Evolutionary conservation across 2,329 filamentous ascomycete species (phyloP).

Genomic region (Talaromyces sp.): DNA sequence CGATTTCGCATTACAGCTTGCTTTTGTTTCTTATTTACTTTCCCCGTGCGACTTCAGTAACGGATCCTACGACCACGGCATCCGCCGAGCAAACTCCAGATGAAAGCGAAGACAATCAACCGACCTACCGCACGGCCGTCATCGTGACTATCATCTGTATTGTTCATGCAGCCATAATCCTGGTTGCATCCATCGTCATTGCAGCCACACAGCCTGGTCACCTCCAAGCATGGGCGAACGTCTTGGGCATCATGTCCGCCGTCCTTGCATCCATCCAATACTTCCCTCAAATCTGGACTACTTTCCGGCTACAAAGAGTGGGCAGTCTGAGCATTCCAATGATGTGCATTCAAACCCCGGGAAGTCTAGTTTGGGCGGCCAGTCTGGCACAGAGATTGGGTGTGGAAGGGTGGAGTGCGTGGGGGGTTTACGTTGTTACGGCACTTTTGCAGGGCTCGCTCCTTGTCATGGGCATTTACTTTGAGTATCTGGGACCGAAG

Average conservation of each 20-base stretch:
- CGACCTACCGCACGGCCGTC: conserved; percentile 70
- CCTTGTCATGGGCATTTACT: conserved; percentile 73
- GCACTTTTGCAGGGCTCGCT: conserved; percentile 78
- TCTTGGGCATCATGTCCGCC: conserved; percentile 73
- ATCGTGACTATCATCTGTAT: conserved; percentile 67
- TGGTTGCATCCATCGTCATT: conserved; percentile 60
- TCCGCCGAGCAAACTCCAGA: background rate
- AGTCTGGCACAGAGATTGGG: conserved; percentile 79
- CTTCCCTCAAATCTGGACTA: conserved; percentile 90
- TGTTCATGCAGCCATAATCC: conserved; percentile 65
- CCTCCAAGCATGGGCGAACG: conserved; percentile 75
- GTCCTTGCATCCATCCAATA: conserved; percentile 82
- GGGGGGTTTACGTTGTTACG: conserved; percentile 85
- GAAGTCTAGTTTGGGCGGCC: conserved; percentile 80
- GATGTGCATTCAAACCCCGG: conserved; percentile 97
- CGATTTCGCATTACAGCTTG: conserved; percentile 51
- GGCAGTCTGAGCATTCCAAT: conserved; percentile 91
- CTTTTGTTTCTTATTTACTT: conserved; percentile 95
- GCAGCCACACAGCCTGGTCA: conserved; percentile 56
- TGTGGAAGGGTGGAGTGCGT: conserved; percentile 83
- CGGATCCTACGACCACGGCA: conserved; percentile 34
- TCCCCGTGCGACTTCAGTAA: conserved; percentile 54
- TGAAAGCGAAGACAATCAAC: background rate
- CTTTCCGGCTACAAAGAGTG: conserved; percentile 75
- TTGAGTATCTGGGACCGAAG: conserved; percentile 44